Evolutionary conservation across 768 basidiomycete species (phyloP).

Genomic region (Lactarius vividus): DNA sequence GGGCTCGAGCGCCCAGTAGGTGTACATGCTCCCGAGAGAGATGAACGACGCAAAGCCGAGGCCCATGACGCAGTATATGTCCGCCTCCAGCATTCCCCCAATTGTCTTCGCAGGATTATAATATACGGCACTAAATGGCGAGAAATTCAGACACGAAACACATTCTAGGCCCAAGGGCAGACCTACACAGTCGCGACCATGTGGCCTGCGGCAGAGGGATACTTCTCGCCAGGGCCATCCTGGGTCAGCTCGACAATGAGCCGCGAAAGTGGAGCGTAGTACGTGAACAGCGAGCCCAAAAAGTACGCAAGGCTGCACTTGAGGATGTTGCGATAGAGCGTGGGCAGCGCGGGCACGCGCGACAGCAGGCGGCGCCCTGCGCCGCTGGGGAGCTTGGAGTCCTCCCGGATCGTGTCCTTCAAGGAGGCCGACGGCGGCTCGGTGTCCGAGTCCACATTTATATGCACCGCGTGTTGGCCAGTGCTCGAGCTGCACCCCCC

Average conservation of each 20-base stretch:
- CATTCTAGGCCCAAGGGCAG: neutral
- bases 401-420: neutral
- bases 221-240: conserved; percentile 43
- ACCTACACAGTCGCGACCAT: conserved; percentile 90
- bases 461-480: neutral
- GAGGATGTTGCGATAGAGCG: conserved; percentile 67
- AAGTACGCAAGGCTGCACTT: conserved; percentile 94
- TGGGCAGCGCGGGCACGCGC: conserved; percentile 42
- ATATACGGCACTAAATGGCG: conserved; percentile 65
- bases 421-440: neutral
- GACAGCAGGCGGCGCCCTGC: conserved; percentile 10
- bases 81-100: conserved; percentile 91
- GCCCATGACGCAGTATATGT: conserved; percentile 71
- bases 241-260: conserved; percentile 62
- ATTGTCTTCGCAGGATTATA: conserved; percentile 93
- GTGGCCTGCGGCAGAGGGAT: conserved; percentile 79
- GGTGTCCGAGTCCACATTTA: neutral
- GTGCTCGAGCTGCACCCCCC: conserved; percentile 1
- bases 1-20: conserved; percentile 77
- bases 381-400: neutral
- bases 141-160: neutral
- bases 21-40: conserved; percentile 69
- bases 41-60: conserved; percentile 70
- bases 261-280: conserved; percentile 68
- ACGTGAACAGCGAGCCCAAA: conserved; percentile 90